Evolutionary conservation across 768 basidiomycete genomes (phyloP), one percentile per base, ranked within the genome.

Genomic region (Sistotremastrum niveocremeum): DNA sequence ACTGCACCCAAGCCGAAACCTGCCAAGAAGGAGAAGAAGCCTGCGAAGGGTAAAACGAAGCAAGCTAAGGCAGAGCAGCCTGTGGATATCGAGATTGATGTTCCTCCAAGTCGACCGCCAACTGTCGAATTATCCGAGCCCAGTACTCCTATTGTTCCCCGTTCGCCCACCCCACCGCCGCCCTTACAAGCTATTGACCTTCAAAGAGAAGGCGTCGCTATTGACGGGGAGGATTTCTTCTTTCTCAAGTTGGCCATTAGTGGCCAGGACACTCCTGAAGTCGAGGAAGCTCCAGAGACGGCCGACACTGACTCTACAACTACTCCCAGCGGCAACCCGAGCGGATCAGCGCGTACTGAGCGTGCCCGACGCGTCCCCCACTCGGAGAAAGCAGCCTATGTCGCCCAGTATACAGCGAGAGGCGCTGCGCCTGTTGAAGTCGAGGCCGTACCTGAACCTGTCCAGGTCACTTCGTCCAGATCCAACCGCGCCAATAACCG

Each of bases 321-420:
- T 5, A 65, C 75, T n/a, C 76, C 79, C 63, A 79, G 83, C 35
- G 79, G 77, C 45, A 90, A 94, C 58, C 53, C 76, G 42, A 84
- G 84, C 1, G 91, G 93, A 28, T 84, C 86, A 33, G 89, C 90
- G 11, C 78, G 94, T 10, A 89, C 91, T 1, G 88, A 97, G 61
- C 94, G 95, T 3, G 91, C 81, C 64, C 94, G 94, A 74, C 87
- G 90, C 68, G 88, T 98, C 60, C 81, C 88, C 0, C 84, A 88
- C 56, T 76, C 81, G 5, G 86, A 90, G 60, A 95, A 95, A 67
- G 82, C 88, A 0, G 77, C 77, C 2, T 97, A 98, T 54, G 84
- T 98, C 38, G 83, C 87, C 4, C 88, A 94, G 61, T 89, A 89
- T 60, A 65, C 68, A 4, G 54, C 61, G 31, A 66, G 59, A 1